Conservation (phyloP, 2,329 filamentous ascomycete species). For the Blastomyces parvus region DNA sequence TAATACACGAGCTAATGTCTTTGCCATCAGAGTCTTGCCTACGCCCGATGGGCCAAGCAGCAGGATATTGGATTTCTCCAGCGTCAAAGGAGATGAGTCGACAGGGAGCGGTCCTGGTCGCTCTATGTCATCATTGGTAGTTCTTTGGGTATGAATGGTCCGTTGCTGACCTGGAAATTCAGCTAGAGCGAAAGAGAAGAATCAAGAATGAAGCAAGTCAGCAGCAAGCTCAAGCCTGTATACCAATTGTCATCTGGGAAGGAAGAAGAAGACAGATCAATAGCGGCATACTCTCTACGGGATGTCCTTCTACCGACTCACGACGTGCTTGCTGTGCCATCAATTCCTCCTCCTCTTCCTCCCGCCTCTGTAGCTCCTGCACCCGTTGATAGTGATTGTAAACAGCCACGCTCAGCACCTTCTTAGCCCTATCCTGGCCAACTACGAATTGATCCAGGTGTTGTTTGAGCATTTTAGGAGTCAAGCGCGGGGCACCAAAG, state of each 20-base stretch:
- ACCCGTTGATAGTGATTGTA: constrained; percentile 95
- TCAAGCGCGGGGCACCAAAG: constrained; percentile 49
- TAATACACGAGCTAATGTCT: constrained; percentile 83
- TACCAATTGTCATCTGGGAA: background rate
- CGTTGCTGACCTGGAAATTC: constrained; percentile 54
- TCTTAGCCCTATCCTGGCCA: constrained; percentile 85
- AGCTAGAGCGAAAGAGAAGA: constrained; percentile 32
- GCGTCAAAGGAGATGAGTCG: constrained; percentile 55
- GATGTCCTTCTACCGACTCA: constrained; percentile 60
- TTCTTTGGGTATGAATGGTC: constrained; percentile 34
- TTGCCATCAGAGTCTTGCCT: constrained; percentile 87
- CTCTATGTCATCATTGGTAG: constrained; percentile 18
- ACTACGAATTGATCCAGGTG: constrained; percentile 94
- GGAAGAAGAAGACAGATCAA: background rate
- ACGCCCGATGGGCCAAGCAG: constrained; percentile 87
- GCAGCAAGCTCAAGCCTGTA: background rate
- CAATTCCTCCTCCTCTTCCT: constrained; percentile 68
- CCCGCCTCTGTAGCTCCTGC: constrained; percentile 61
- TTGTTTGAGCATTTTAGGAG: constrained; percentile 64
- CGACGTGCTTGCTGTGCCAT: constrained; percentile 61
- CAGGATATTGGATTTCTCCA: constrained; percentile 93
- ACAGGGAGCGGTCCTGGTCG: constrained; percentile 25
- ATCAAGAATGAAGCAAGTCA: background rate
- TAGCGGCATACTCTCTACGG: constrained; percentile 59
- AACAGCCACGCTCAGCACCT: constrained; percentile 82